Percentiles rank a stretch among this genome's conserved stretches.
These are phyloP conservation scores for Gastroboletus turbinatus DNA, from an alignment of 1,284 basidiomycete species.

Conservation along the genomic window DNA sequence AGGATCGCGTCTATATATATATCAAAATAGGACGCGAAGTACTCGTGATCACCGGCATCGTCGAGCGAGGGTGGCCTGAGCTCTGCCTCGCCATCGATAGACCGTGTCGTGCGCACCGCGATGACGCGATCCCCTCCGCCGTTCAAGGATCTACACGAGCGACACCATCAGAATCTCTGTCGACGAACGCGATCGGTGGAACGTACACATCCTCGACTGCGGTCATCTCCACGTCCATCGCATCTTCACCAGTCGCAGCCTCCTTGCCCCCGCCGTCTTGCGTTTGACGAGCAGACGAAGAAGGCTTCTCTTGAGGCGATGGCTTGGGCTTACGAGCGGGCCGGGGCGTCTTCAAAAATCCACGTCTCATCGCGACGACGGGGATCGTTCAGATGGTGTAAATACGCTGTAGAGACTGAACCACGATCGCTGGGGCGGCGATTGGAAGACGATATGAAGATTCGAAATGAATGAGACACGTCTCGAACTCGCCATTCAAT, in stretches of 20 bases:
- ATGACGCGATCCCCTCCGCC: not conserved
- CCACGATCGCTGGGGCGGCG: no score
- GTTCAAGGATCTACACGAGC: not conserved
- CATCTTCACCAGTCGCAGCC: not conserved
- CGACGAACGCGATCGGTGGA: no score
- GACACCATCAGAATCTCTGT: not conserved
- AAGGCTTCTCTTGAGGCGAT: not conserved
- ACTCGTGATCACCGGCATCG: not conserved
- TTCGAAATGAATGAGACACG: not conserved
- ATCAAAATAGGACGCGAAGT: not conserved
- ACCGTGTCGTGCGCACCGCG: not conserved
- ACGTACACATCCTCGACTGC: not conserved
- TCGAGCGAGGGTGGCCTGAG: not conserved
- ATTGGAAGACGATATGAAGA: not conserved
- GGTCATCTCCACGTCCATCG: not conserved
- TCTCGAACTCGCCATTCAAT: no score
- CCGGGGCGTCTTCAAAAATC: conserved; percentile 2
- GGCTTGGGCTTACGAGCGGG: not conserved
- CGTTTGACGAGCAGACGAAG: not conserved
- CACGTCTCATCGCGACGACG: conserved; percentile 16
- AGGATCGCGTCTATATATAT: not conserved
- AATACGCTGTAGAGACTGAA: no score
- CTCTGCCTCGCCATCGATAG: not conserved
- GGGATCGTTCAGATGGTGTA: not conserved
- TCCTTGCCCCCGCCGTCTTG: not conserved